Percentiles rank a stretch among this genome's conserved stretches.
phyloP scores from a whole-genome alignment of 768 basidiomycete species.

The Phaeotremella fagi region DNA sequence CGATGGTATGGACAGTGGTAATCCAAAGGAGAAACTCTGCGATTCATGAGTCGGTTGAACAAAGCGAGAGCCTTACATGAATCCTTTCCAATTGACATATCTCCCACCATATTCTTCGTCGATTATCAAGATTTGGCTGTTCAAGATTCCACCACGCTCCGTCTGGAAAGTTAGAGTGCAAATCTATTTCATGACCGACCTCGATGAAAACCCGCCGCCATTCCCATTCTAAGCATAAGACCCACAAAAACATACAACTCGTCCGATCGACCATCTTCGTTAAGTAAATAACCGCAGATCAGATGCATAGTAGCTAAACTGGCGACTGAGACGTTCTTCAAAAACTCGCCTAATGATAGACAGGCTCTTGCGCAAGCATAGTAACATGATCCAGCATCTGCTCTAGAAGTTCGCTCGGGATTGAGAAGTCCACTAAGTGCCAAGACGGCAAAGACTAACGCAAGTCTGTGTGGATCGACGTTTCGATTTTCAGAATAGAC shows the following conservation, averaged over 20 bases:
- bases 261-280: background rate
- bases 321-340: constrained; percentile 1
- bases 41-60: background rate
- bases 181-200: background rate
- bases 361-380: background rate
- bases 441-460: background rate
- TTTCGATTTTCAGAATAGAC: background rate
- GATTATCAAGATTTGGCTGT: background rate
- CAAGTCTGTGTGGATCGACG: background rate
- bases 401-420: background rate
- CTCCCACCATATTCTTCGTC: constrained; percentile 6
- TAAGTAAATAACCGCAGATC: background rate
- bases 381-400: background rate
- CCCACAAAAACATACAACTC: constrained; percentile 3
- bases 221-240: background rate
- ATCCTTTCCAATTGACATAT: constrained; percentile 4
- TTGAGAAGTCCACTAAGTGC: background rate
- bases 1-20: background rate
- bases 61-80: too few relatives aligned
- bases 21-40: background rate
- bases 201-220: constrained; percentile 1
- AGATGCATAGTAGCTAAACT: constrained; percentile 1
- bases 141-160: background rate
- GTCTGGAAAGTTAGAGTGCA: background rate
- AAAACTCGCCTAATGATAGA: background rate